Evolutionary conservation across 331 rosid species (phyloP), one percentile per base, ranked within the genome.

Genomic region (Spiraea crenata): DNA sequence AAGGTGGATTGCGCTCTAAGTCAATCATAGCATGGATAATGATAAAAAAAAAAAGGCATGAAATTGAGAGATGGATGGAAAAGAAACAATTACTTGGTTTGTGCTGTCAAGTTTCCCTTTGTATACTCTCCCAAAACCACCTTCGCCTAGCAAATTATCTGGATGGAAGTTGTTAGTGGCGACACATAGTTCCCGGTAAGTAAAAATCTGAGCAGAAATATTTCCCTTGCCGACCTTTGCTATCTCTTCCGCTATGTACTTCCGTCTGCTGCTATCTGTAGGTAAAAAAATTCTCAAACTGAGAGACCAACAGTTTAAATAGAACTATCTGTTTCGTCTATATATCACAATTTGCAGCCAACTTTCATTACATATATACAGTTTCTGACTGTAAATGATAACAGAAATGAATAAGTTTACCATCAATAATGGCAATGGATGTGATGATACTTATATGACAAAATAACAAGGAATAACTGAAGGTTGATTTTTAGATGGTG

Each of bases 91-190:
- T 88, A 91, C 99, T 85, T 87, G 88, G 34, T 84, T 63, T 37
- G 72, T 62, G 82, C 72, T 58, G 59, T 80, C 80, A 46, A 93
- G 40, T 67, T 62, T 41, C 70, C 99, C 99, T 79, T 82, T 84
- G 80, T 89, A 91, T 11, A 93, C 99, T 60, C 95, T 87, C 40
- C 97, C 96, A 75, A 91, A 93, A 51, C 96, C 99, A 9, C 99
- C 99, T 89, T 91, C 99, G 1, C 99, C 99, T 16, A 93, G 67
- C 71, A 91, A 77, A 44, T 87, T 76, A 3, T 70, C 80, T 5
- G 79, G 80, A 64, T 86, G 84, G 80, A 93, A 93, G 72, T 89
- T 86, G 67, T 85, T 80, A 10, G 99, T 91, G 40, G 96, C 99
- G 54, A 62, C 87, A 37, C 85, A 82, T 57, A 93, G 82, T 72